Base-by-base conservation (phyloP, 768 basidiomycete species). In the Megacollybia marginata region DNA sequence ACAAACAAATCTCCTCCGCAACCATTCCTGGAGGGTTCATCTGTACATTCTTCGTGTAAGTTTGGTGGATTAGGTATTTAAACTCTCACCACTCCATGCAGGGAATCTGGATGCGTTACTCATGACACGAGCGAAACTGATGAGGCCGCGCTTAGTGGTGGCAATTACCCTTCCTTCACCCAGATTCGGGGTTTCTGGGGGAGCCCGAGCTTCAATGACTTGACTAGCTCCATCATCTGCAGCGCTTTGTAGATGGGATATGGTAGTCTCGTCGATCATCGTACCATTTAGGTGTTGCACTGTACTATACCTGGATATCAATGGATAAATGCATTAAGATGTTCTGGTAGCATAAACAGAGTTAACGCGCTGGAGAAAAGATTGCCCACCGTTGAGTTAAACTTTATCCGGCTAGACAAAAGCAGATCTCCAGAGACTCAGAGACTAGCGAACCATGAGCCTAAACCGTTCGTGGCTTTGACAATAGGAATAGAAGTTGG, bases 31-130 rank as follows among this genome's bases (percentile, higher is more conserved):
- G 15, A 6, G 55, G 55, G 5, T 54, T 58, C 32, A 45, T 58
- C n/a, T 58, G 57, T 55, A 52, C 54, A 2, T 58, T 58, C 53
- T 54, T 48, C 33, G 48, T 42, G 57, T 58, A 20, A 46, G 57
- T 51, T 5, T 40, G 15, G 4, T 2, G 18, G 15, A 15, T 15
- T 40, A 15, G 38, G 15, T 19, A 19, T 2, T 15, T 8, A 40
- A 40, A 40, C 38, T 19, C 15, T 40, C 5, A 15, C 10, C 16
- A 13, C 44, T 31, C 16, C 23, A 12, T 8, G 10, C 38, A 59
- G 57, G 18, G 46, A 52, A 28, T 50, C 47, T 18, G 55, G 51
- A 7, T 59, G 57, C 28, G 20, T 36, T 16, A 47, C 4, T 40
- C 4, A 15, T 2, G 38, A 44, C n/a, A 34, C 48, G 4, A 44